Base-by-base conservation (phyloP, 2,329 filamentous ascomycete species). In the Parastagonospora nodorum region DNA sequence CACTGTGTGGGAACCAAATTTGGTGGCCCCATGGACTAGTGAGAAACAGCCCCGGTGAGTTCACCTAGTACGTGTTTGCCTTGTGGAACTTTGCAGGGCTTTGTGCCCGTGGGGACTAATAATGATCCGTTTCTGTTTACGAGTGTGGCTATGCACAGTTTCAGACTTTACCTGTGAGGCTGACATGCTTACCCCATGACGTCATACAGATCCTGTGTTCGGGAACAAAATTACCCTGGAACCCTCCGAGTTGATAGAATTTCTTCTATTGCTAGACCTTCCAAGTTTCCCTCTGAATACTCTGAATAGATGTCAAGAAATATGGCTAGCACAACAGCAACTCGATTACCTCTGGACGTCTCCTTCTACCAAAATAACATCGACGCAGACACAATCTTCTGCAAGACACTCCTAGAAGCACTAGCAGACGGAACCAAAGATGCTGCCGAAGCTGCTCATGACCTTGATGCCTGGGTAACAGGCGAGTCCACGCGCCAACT, bases 391-490 rank as follows among this genome's bases (percentile, higher is more conserved):
- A n/a, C 19, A 35, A 24, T 39, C 33, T 46, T 39, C 28, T 39
- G 33, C 35, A 38, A 38, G 44, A 39, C 44, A 9, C 33, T 39
- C 44, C 33, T 46, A 24, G 35, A 39, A 30, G 44, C 33, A 14
- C 19, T 46, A 24, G 44, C 44, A 4, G 44, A 46, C 33, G 44
- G 44, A 19, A 46, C 44, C 33, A 38, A 31, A n/a, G 36, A 46
- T 19, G 36, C 33, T 14, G 28, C 19, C n/a, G 27, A 46, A 40
- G 44, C 33, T 27, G 44, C 44, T 46, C 44, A 32, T 32, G 33
- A 46, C 19, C 33, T 46, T 8, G 44, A 46, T 32, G 35, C 44
- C 19, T 46, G 44, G 44, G 44, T 46, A 27, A 46, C 28, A 27
- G 27, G 44, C 44, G 24, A 46, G 28, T 46, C 35, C 24, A 46